Evolutionary conservation across 73 alveolate species (phyloP).

Genomic region (Effrenium voratum): DNA sequence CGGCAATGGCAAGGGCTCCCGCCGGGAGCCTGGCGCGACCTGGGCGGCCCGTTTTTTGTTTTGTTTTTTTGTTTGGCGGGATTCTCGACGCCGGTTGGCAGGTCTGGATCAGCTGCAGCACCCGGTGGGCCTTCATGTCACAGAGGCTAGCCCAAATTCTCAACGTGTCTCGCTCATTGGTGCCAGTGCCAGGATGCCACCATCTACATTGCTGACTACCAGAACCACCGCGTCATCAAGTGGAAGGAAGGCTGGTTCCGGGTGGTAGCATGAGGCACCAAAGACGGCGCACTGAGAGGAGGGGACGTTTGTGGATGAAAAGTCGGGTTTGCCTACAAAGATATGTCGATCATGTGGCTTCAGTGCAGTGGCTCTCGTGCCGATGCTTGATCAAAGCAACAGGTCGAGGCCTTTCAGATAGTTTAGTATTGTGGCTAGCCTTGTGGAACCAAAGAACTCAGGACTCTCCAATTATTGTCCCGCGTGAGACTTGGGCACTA

Average conservation of each 20-base stretch:
- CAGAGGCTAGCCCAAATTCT: conserved; percentile 17
- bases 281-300: too few relatives aligned
- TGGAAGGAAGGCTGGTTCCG: conserved; percentile 91
- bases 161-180: background rate
- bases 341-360: too few relatives aligned
- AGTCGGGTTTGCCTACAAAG: too few relatives aligned
- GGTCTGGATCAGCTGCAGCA: conserved; percentile 91
- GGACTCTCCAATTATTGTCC: too few relatives aligned
- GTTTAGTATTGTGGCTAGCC: too few relatives aligned
- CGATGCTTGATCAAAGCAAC: too few relatives aligned
- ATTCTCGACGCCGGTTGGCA: background rate
- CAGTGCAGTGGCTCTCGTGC: too few relatives aligned
- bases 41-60: background rate
- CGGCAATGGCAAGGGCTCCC: conserved; percentile 93
- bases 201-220: conserved; percentile 90
- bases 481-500: too few relatives aligned
- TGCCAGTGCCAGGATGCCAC: conserved; percentile 34
- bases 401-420: too few relatives aligned
- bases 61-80: background rate
- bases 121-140: conserved; percentile 84
- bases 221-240: conserved; percentile 93
- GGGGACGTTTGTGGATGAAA: too few relatives aligned
- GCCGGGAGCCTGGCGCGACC: background rate
- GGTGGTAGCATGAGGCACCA: too few relatives aligned
- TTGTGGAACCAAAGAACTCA: too few relatives aligned